Evolutionary conservation across 2,329 filamentous ascomycete genomes (phyloP).

Genomic region (Annulohypoxylon truncatum): DNA sequence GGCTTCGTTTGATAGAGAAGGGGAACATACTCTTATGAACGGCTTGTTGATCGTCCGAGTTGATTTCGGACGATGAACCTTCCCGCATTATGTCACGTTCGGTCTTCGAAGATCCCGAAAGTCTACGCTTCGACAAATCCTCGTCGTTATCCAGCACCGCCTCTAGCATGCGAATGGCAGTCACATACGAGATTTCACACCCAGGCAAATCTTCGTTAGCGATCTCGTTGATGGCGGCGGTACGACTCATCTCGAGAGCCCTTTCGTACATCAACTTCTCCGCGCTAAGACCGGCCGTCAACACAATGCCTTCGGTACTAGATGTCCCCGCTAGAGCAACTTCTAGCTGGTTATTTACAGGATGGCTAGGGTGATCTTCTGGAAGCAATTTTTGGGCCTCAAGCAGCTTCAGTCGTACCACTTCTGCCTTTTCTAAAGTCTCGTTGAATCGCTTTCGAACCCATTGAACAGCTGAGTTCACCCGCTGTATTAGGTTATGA

Average conservation of each 20-base stretch:
- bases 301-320: slow-evolving; percentile 80
- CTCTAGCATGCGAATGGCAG: slow-evolving; percentile 93
- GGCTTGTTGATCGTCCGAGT: slow-evolving; percentile 77
- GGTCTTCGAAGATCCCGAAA: slow-evolving; percentile 56
- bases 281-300: slow-evolving; percentile 90
- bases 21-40: slow-evolving; percentile 76
- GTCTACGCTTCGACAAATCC: slow-evolving; percentile 57
- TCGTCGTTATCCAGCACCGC: slow-evolving; percentile 90
- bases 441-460: slow-evolving; percentile 95
- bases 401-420: slow-evolving; percentile 88
- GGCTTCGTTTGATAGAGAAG: neutral
- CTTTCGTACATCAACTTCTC: slow-evolving; percentile 99
- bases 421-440: slow-evolving; percentile 93
- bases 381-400: slow-evolving; percentile 89
- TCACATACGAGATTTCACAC: slow-evolving; percentile 93
- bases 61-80: slow-evolving; percentile 63
- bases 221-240: slow-evolving; percentile 94
- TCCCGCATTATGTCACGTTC: slow-evolving; percentile 57
- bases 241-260: slow-evolving; percentile 94
- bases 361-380: slow-evolving; percentile 85
- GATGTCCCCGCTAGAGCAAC: slow-evolving; percentile 69
- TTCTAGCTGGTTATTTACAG: slow-evolving; percentile 76
- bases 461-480: slow-evolving; percentile 97
- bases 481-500: slow-evolving; percentile 72
- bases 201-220: slow-evolving; percentile 88